Conservation (phyloP, 805 yeast species). For the Saccharomycopsis oosterbeekiorum region DNA sequence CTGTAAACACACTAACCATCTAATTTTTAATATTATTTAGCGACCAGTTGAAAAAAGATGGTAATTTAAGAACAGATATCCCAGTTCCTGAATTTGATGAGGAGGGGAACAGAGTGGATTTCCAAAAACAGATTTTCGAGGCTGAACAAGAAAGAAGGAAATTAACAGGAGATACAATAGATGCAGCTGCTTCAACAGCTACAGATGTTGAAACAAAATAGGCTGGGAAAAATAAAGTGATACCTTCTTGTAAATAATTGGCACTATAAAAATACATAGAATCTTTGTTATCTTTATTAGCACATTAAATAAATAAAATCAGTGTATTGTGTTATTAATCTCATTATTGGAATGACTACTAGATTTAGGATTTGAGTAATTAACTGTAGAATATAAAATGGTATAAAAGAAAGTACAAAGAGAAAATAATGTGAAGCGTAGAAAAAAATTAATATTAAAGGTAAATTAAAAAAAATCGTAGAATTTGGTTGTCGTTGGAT, state of each 20-base stretch:
- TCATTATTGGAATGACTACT: neutral
- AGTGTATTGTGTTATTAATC: too few relatives aligned
- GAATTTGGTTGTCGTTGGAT: neutral
- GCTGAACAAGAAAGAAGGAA: neutral
- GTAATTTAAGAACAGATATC: slow-evolving; percentile 52
- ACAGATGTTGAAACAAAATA: neutral
- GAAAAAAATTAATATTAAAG: neutral
- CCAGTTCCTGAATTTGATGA: slow-evolving; percentile 43
- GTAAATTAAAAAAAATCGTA: neutral
- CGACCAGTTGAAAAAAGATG: slow-evolving; percentile 57
- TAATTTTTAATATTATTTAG: slow-evolving; percentile 23
- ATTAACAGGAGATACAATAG: neutral
- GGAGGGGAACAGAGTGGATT: slow-evolving; percentile 30
- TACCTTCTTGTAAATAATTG: neutral
- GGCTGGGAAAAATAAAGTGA: neutral
- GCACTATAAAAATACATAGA: too few relatives aligned
- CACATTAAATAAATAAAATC: too few relatives aligned
- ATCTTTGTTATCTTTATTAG: too few relatives aligned
- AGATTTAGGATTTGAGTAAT: neutral
- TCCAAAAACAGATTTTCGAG: slow-evolving; percentile 3
- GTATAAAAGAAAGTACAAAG: neutral
- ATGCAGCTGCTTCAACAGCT: neutral
- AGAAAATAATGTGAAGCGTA: neutral
- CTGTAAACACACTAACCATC: neutral
- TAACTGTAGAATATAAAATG: neutral